Conservation (phyloP, 306 rosid genomes). For the Begonia fuchsioides region DNA sequence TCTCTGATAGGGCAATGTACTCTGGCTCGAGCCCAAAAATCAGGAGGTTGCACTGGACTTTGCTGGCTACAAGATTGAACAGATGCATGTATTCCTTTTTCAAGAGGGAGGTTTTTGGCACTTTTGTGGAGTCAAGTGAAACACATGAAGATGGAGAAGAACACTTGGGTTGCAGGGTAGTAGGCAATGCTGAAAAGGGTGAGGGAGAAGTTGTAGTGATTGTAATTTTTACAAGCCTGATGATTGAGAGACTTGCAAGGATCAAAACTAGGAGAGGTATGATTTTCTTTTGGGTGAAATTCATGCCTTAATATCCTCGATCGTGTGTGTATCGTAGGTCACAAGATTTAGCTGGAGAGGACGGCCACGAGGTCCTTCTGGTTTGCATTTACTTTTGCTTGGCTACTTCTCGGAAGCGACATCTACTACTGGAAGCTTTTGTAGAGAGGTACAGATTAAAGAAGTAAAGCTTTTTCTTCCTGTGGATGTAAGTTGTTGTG, state of each 20-base stretch:
- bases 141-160: slow-evolving; percentile 6
- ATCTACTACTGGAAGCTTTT: slow-evolving; percentile 9
- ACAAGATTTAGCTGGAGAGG: slow-evolving; percentile 29
- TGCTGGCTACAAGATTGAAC: slow-evolving; percentile 36
- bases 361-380: slow-evolving; percentile 34
- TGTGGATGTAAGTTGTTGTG: slow-evolving; percentile 17
- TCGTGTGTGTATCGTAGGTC: slow-evolving; percentile 16
- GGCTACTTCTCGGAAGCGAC: slow-evolving; percentile 15
- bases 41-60: slow-evolving; percentile 78
- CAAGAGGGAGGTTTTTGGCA: slow-evolving; percentile 15
- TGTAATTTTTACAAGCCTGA: slow-evolving; percentile 48
- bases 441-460: slow-evolving; percentile 1
- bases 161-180: slow-evolving; percentile 15
- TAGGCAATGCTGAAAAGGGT: slow-evolving; percentile 13
- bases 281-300: slow-evolving; percentile 39
- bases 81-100: slow-evolving; percentile 59
- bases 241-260: slow-evolving; percentile 40
- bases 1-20: slow-evolving; percentile 44
- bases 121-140: slow-evolving; percentile 9
- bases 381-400: slow-evolving; percentile 39
- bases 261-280: slow-evolving; percentile 48
- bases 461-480: slow-evolving; percentile 7
- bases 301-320: slow-evolving; percentile 36
- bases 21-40: slow-evolving; percentile 63
- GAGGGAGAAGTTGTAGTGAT: slow-evolving; percentile 30